Percentiles rank a stretch among this genome's conserved stretches.
phyloP scores from a whole-genome alignment of 129 eudicot species.

The Scalesia atractyloides region DNA sequence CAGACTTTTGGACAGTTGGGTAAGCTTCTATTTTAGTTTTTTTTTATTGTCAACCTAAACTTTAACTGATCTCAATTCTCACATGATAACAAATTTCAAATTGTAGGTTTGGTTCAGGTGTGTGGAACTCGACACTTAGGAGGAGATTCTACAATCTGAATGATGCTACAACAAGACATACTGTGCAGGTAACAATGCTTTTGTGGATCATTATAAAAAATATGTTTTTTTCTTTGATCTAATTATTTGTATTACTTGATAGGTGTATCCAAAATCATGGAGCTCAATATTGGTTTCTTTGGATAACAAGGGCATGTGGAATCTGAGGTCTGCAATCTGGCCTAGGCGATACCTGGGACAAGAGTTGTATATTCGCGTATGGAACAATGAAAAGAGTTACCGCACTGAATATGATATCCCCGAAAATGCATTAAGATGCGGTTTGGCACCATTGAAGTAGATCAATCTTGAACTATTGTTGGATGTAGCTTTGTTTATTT shows the following conservation, averaged over 20 bases:
- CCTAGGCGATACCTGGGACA: slow-evolving; percentile 77
- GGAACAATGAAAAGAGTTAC: slow-evolving; percentile 50
- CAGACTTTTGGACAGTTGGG: slow-evolving; percentile 87
- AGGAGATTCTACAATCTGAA: slow-evolving; percentile 60
- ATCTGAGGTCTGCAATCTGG: slow-evolving; percentile 82
- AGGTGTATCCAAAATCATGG: slow-evolving; percentile 89
- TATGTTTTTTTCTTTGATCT: background rate
- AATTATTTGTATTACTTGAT: background rate
- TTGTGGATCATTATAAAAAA: background rate
- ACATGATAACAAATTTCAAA: slow-evolving; percentile 9
- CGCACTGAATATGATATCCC: slow-evolving; percentile 60
- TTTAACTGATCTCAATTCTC: background rate
- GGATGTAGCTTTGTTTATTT: slow-evolving; percentile 12
- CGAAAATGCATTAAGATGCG: slow-evolving; percentile 67
- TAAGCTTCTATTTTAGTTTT: no score
- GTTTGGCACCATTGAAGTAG: slow-evolving; percentile 45
- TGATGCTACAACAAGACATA: slow-evolving; percentile 71
- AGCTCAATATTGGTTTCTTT: slow-evolving; percentile 68
- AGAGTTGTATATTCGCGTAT: slow-evolving; percentile 61
- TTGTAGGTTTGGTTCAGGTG: slow-evolving; percentile 67
- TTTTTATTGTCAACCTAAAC: background rate
- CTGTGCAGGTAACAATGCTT: slow-evolving; percentile 65
- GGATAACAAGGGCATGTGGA: slow-evolving; percentile 96
- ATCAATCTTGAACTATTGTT: slow-evolving; percentile 2
- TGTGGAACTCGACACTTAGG: slow-evolving; percentile 57